Evolutionary conservation across 78 protist genomes (phyloP).

Genomic region (Planoprotostelium fungivorum): DNA sequence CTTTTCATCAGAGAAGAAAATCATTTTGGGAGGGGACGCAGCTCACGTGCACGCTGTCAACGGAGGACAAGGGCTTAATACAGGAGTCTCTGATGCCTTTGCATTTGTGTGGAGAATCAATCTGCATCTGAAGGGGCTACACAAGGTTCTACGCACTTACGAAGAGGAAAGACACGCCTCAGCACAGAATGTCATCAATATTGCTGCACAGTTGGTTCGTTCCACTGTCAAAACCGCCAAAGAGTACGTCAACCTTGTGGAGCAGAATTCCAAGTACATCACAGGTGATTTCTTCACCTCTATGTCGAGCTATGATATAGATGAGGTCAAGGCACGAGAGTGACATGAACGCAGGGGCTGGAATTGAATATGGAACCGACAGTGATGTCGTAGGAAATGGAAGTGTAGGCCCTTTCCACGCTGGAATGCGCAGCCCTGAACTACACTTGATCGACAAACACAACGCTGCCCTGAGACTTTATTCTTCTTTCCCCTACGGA

Average conservation of each 20-base stretch:
- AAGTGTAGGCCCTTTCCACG: not conserved
- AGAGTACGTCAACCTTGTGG: not conserved
- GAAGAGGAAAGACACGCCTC: not conserved
- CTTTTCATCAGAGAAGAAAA: not conserved
- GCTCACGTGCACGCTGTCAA: not conserved
- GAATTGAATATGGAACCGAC: not conserved
- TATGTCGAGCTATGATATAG: no score
- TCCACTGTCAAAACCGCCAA: not conserved
- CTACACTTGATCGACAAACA: not conserved
- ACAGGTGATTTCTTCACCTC: not conserved
- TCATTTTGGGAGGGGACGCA: not conserved
- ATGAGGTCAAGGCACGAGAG: not conserved
- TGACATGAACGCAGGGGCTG: not conserved
- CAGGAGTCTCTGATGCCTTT: not conserved
- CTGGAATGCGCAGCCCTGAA: not conserved
- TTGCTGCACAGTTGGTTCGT: not conserved
- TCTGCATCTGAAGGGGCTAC: not conserved
- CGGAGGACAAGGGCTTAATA: not conserved
- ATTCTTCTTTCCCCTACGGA: not conserved
- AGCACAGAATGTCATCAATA: not conserved
- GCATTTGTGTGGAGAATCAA: not conserved
- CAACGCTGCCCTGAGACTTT: not conserved
- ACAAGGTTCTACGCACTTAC: not conserved
- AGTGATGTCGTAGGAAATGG: not conserved
- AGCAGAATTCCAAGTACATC: not conserved